A percentile compares a stretch with the other conserved stretches of the same genome.
phyloP scores from a whole-genome alignment of 352 stramenopile genomes.

The Phytophthora macrochlamydospora region DNA sequence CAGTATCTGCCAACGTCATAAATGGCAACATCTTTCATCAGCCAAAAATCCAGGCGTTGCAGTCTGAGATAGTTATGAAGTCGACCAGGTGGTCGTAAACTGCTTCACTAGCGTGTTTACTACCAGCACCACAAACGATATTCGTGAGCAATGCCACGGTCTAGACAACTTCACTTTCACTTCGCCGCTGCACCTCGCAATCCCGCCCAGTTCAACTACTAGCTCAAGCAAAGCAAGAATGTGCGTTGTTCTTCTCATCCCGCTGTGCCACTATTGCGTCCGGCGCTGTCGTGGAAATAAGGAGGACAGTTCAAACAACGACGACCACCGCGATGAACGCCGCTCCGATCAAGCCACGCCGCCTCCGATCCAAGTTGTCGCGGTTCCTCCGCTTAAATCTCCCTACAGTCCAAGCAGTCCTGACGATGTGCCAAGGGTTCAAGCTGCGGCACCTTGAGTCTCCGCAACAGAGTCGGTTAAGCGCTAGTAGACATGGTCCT shows the following conservation, averaged over 20 bases:
- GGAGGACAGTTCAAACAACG: constrained; percentile 3
- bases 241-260: constrained; percentile 16
- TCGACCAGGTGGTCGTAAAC: constrained; percentile 11
- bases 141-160: too few species aligned
- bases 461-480: too few species aligned
- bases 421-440: neutral
- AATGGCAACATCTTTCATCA: neutral
- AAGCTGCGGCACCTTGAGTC: too few species aligned
- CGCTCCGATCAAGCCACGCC: neutral
- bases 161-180: constrained; percentile 9
- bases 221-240: constrained; percentile 3
- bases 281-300: constrained; percentile 10
- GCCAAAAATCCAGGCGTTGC: too few species aligned
- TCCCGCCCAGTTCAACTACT: neutral
- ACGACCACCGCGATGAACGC: neutral
- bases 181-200: neutral
- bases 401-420: neutral
- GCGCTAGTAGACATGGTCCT: too few species aligned
- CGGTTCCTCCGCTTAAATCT: neutral
- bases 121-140: neutral
- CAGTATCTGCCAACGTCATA: constrained; percentile 1
- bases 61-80: too few species aligned
- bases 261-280: constrained; percentile 7
- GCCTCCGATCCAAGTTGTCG: constrained; percentile 11
- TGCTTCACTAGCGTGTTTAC: constrained; percentile 10